A percentile compares a stretch with the other conserved stretches of the same genome.
Conservation (phyloP, 2,329 filamentous ascomycete species). For the Fusarium falciforme region DNA sequence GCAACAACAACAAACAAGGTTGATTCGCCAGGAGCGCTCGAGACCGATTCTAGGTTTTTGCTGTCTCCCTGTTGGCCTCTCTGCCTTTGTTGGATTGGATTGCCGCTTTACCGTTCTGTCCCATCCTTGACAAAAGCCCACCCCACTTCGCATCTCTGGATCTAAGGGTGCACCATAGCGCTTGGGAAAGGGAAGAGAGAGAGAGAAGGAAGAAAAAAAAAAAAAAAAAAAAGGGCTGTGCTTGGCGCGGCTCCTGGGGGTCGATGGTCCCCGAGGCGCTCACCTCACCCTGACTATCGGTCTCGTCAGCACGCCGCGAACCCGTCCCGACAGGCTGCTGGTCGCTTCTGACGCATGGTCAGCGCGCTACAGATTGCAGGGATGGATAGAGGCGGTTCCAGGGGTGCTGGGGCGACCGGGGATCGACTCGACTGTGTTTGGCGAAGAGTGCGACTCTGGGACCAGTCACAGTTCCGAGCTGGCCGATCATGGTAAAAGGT, state of each 20-base stretch:
- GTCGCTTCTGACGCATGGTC: conserved; percentile 34
- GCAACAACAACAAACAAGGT: conserved; percentile 1
- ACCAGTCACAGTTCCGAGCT: background rate
- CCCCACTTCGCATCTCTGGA: conserved; percentile 37
- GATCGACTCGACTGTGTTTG: conserved; percentile 3
- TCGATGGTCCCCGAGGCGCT: conserved; percentile 19
- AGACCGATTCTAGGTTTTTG: conserved; percentile 11
- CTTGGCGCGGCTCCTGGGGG: conserved; percentile 33
- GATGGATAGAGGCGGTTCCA: background rate
- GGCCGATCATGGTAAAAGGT: background rate
- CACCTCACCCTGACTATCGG: conserved; percentile 32
- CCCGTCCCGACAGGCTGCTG: conserved; percentile 14
- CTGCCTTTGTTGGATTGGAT: conserved; percentile 2
- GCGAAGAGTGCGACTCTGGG: conserved; percentile 1
- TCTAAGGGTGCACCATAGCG: conserved; percentile 32
- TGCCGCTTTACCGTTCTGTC: conserved; percentile 8
- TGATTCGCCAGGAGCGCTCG: conserved; percentile 11
- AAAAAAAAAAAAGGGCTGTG: conserved; percentile 11
- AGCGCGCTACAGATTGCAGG: conserved; percentile 29
- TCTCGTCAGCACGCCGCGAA: conserved; percentile 34
- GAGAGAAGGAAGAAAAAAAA: background rate
- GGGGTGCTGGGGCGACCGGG: conserved; percentile 4
- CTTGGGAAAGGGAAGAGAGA: conserved; percentile 2
- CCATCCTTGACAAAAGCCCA: conserved; percentile 2
- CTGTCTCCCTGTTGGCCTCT: background rate